A percentile compares a stretch with the other conserved stretches of the same genome.
These are phyloP conservation scores for Passiflora organensis DNA, from an alignment of 345 rosid genomes.

Conservation along the genomic window DNA sequence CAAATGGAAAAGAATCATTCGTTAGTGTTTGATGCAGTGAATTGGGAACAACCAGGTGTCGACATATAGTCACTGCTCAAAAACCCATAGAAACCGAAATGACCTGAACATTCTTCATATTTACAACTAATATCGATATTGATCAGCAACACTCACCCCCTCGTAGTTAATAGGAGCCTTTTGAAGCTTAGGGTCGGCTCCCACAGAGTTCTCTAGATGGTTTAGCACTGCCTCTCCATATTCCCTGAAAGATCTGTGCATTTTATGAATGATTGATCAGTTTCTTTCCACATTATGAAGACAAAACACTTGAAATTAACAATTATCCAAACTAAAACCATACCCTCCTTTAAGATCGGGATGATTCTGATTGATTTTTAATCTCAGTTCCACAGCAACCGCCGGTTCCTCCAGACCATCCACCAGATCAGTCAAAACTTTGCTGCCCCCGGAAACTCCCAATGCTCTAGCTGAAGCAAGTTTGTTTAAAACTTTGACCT, in stretches of 20 bases:
- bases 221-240: conserved; percentile 85
- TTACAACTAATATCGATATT: background rate
- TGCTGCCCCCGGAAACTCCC: conserved; percentile 64
- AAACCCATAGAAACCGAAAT: too few relatives aligned
- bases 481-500: conserved; percentile 93
- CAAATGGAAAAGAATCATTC: background rate
- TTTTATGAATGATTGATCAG: conserved; percentile 8
- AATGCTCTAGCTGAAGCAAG: conserved; percentile 88
- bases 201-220: conserved; percentile 53
- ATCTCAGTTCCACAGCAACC: conserved; percentile 71
- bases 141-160: conserved; percentile 53
- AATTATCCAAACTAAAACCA: conserved; percentile 15
- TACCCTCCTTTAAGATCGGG: conserved; percentile 93
- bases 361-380: conserved; percentile 80
- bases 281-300: background rate
- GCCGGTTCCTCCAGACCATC: conserved; percentile 77
- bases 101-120: background rate
- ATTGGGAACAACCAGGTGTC: too few relatives aligned
- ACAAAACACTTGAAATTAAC: background rate
- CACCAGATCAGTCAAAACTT: conserved; percentile 79
- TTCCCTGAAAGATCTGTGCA: conserved; percentile 71
- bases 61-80: too few relatives aligned
- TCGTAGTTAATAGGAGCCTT: conserved; percentile 83
- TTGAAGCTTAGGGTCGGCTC: conserved; percentile 52
- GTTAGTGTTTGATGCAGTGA: too few relatives aligned